Base-by-base conservation (phyloP, 805 yeast species). In the Candida silvicultrix region DNA sequence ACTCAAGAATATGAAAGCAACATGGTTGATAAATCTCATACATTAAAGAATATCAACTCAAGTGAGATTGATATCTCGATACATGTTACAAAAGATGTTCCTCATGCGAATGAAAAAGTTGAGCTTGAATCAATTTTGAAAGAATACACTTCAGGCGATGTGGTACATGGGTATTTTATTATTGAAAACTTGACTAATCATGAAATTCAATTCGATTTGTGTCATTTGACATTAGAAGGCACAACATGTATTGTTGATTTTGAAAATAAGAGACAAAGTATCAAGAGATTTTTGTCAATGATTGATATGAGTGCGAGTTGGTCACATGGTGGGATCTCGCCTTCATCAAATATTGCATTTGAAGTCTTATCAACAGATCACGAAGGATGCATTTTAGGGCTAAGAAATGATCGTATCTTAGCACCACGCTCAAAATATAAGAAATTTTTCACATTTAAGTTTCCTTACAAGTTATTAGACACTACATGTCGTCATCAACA, bases 71-170 rank as follows among this genome's bases (percentile, higher is more conserved):
- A 72, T 12, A 68, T 79, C 22, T 73, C 71, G 47, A 74, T 80
- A 14, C 69, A 60, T 47, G 75, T 79, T 8, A 75, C 83, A 1
- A 79, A 78, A 51, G 63, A 66, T 21, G 73, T 75, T 1, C 77
- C 82, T 0, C 60, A 57, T 29, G 78, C 80, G 0, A 61, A 71
- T 44, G 56, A 55, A 18, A 53, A 50, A 38, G 16, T 44, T 6
- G 57, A 50, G 25, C 22, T 42, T 5, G 62, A 40, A 64, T 76
- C 41, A 58, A 72, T 62, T 32, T 56, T 75, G 23, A 69, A 70
- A 48, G 86, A 81, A 58, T 84, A 76, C 56, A 77, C 77, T 16
- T 80, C 83, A 11, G 88, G 88, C 15, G 89, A 83, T 56, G 68
- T 70, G 18, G 68, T 84, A 14, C 73, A 77, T 55, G 92, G 92